phyloP scores from a whole-genome alignment of 208 protist genomes.

The Phytomonas sp. region DNA sequence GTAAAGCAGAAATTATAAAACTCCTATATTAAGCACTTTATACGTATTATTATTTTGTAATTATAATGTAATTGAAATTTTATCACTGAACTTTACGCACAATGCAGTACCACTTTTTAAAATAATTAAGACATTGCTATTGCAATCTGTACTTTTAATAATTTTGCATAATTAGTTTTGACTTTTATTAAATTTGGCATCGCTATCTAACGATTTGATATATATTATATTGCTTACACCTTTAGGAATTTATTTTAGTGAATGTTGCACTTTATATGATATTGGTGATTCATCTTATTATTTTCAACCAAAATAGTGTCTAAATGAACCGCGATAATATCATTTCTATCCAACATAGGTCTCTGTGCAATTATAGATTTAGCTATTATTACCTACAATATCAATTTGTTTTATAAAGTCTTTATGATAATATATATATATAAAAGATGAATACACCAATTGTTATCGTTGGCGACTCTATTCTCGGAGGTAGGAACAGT shows the following conservation, averaged over 20 bases:
- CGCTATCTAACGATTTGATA: not conserved
- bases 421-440: not conserved
- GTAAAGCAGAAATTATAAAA: too few relatives aligned
- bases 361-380: not conserved
- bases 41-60: not conserved
- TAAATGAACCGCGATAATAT: not conserved
- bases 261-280: not conserved
- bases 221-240: not conserved
- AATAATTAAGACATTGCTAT: not conserved
- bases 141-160: not conserved
- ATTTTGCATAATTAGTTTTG: not conserved
- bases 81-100: not conserved
- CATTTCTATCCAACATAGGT: not conserved
- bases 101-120: not conserved
- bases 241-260: not conserved
- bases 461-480: conserved; percentile 71
- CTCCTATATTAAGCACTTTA: too few relatives aligned
- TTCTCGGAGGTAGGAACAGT: conserved; percentile 42
- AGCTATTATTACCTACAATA: not conserved
- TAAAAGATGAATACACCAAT: conserved; percentile 8
- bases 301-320: not conserved
- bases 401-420: not conserved
- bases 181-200: not conserved
- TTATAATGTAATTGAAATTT: not conserved
- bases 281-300: not conserved